phyloP scores from a whole-genome alignment of 2,329 filamentous ascomycete genomes.

The Colletotrichum sublineola region DNA sequence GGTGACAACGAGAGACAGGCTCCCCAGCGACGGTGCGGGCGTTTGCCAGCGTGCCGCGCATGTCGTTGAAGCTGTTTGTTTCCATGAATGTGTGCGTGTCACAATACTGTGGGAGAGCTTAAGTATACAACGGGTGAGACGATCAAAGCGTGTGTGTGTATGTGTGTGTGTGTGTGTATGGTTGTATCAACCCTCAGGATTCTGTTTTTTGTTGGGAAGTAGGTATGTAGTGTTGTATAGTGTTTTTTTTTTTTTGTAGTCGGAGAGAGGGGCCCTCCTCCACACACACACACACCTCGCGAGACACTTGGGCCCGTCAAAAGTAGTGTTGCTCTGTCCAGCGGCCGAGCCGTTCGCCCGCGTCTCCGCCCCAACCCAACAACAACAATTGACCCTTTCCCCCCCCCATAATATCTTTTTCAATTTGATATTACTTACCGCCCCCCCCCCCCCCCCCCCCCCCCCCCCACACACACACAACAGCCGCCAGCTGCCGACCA shows the following conservation, averaged over 20 bases:
- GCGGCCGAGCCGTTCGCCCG: conserved; percentile 40
- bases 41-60: background rate
- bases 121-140: background rate
- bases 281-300: background rate
- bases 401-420: background rate
- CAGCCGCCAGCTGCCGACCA: background rate
- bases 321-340: conserved; percentile 3
- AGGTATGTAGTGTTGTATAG: background rate
- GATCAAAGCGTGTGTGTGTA: background rate
- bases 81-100: background rate
- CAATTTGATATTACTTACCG: background rate
- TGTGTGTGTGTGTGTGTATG: background rate
- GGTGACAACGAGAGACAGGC: background rate
- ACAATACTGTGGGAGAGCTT: background rate
- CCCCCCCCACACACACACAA: background rate
- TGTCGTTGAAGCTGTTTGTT: background rate
- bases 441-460: background rate
- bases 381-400: background rate
- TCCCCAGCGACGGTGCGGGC: background rate
- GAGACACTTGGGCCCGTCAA: background rate
- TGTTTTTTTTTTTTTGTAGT: background rate
- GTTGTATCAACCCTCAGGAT: background rate
- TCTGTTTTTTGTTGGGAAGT: conserved; percentile 9
- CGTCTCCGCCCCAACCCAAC: conserved; percentile 35
- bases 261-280: background rate